These are phyloP conservation scores for Sphagnum fallax DNA, from an alignment of 228 moss, liverwort and hornwort species.

Conservation along the genomic window DNA sequence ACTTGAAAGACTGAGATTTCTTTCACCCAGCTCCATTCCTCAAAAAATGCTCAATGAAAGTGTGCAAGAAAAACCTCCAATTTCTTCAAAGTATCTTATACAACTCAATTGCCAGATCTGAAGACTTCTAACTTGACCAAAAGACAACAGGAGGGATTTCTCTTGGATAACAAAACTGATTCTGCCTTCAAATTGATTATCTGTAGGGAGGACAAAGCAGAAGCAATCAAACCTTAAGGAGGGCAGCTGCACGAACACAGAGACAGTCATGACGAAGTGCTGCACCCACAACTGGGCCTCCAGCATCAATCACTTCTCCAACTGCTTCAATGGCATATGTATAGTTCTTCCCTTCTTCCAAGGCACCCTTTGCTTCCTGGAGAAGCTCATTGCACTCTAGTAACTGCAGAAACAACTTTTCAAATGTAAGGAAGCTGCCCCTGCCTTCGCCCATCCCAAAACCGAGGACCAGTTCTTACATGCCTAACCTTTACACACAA, in stretches of 20 bases:
- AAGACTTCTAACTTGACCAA: no score
- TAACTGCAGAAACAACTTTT: constrained; percentile 16
- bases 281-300: constrained; percentile 39
- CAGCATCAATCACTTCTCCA: constrained; percentile 54
- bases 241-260: constrained; percentile 41
- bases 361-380: constrained; percentile 38
- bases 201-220: no score
- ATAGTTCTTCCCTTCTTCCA: constrained; percentile 21
- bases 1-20: no score
- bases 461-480: background rate
- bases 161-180: no score
- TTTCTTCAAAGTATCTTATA: no score
- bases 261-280: constrained; percentile 49
- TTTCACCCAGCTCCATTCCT: no score
- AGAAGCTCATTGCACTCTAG: constrained; percentile 40
- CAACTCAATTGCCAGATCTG: no score
- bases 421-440: background rate
- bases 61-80: no score
- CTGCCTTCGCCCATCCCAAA: background rate
- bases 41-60: no score
- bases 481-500: no score
- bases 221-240: constrained; percentile 28
- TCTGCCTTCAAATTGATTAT: no score
- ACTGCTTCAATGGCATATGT: constrained; percentile 40
- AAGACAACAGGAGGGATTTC: no score